A percentile compares a stretch with the other conserved stretches of the same genome.
Conservation (phyloP, 2,329 filamentous ascomycete species). For the Alternaria metachromatica region DNA sequence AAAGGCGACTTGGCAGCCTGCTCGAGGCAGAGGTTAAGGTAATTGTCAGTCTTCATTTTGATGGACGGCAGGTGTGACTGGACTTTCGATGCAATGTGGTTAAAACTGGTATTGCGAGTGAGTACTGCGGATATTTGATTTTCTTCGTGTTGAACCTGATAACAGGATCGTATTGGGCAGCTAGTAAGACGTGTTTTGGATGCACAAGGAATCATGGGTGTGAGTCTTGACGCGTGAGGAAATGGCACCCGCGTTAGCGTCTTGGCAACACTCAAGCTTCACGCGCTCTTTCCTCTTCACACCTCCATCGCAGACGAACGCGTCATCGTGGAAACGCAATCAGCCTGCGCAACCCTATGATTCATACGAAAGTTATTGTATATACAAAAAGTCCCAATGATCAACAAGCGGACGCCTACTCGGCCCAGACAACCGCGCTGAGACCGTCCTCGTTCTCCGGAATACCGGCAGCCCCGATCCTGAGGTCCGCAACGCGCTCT, state of each 20-base stretch:
- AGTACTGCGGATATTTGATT: background rate
- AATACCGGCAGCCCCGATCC: conserved; percentile 33
- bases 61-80: background rate
- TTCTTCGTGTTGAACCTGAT: background rate
- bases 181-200: background rate
- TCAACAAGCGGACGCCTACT: conserved; percentile 20
- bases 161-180: background rate
- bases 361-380: background rate
- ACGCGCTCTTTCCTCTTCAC: background rate
- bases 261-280: conserved; percentile 9
- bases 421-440: conserved; percentile 44
- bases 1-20: conserved; percentile 60
- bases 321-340: background rate
- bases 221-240: background rate
- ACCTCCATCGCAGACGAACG: background rate
- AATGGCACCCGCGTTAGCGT: background rate
- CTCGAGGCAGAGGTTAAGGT: conserved; percentile 59
- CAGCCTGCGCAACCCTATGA: background rate
- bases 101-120: background rate
- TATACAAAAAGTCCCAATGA: background rate
- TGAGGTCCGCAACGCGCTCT: conserved; percentile 30
- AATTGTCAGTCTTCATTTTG: conserved; percentile 56
- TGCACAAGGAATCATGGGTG: conserved; percentile 1
- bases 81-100: background rate
- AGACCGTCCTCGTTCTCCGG: conserved; percentile 43